Evolutionary conservation across 2,329 filamentous ascomycete species (phyloP), one percentile per base, ranked within the genome.

Genomic region (Anisogramma anomala): DNA sequence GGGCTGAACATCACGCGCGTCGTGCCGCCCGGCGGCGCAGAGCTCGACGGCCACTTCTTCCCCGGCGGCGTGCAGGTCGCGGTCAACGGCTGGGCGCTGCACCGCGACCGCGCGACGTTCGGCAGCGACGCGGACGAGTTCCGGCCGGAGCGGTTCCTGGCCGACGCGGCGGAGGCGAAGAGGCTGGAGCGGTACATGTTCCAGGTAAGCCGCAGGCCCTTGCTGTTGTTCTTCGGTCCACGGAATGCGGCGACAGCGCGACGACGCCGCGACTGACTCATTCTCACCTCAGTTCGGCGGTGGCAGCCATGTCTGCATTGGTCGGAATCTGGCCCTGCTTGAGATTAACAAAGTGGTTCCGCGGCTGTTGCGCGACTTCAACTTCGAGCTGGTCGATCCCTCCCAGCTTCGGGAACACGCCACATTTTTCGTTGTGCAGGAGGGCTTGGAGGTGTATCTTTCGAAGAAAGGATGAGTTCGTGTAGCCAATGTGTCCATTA

Each of bases 281-380:
- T n/a, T n/a, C n/a, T n/a, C n/a, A n/a, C n/a, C n/a, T n/a, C 28
- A 68, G 65, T 76, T 76, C 48, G 71, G 72, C 17, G 71, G 66
- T 9, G 72, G 72, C 19, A 63, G 63, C 7, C 68, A 74, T 35
- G 54, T 74, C 3, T 76, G 72, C 52, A 72, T 74, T 44, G 72
- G 71, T 15, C 63, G 68, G 4, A 71, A 74, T 51, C 52, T 76
- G 23, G 71, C 69, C 0, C 56, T 74, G 30, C 56, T 75, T 20
- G 72, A 76, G 55, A 72, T 75, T 50, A 72, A 75, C 58, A 79
- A 78, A 60, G 63, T 77, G 26, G 56, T 74, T 26, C 71, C 71
- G 4, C 65, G 70, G 26, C 57, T 77, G 19, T 55, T 74, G 47
- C 55, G 69, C n/a, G 66, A 73, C 45, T 77, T 68, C 50, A 58